phyloP scores from a whole-genome alignment of 2,329 filamentous ascomycete species.

The Laburnicola sp. region DNA sequence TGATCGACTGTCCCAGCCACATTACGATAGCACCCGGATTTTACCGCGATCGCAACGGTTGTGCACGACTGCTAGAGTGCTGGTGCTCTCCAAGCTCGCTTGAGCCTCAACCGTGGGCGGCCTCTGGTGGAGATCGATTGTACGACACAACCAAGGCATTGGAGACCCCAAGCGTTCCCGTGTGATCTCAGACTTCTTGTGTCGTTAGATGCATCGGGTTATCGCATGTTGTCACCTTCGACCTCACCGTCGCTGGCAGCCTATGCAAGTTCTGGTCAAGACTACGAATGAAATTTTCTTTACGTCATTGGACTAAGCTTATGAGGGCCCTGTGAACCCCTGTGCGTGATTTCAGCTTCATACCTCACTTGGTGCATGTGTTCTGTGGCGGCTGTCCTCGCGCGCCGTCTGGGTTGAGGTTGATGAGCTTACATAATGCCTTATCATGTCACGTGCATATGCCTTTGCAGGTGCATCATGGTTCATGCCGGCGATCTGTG shows the following conservation, averaged over 20 bases:
- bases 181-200: neutral
- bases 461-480: neutral
- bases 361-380: conserved; percentile 5
- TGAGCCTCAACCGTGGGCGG: conserved; percentile 15
- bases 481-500: conserved; percentile 6
- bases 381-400: neutral
- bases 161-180: neutral
- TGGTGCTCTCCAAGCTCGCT: conserved; percentile 11
- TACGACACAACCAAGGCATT: conserved; percentile 8
- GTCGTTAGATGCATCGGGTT: conserved; percentile 20
- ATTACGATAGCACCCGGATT: neutral
- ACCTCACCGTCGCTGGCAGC: conserved; percentile 9
- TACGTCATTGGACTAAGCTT: neutral
- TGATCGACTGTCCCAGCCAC: neutral
- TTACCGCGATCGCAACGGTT: neutral
- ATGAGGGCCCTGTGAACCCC: too few species aligned
- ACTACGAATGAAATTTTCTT: neutral
- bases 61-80: conserved; percentile 14
- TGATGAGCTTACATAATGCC: conserved; percentile 1
- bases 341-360: neutral
- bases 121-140: conserved; percentile 15
- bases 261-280: neutral
- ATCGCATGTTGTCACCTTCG: conserved; percentile 2
- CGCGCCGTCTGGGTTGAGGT: neutral
- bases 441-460: neutral